phyloP scores from a whole-genome alignment of 352 stramenopile species.

The Lagenidium sp. region DNA sequence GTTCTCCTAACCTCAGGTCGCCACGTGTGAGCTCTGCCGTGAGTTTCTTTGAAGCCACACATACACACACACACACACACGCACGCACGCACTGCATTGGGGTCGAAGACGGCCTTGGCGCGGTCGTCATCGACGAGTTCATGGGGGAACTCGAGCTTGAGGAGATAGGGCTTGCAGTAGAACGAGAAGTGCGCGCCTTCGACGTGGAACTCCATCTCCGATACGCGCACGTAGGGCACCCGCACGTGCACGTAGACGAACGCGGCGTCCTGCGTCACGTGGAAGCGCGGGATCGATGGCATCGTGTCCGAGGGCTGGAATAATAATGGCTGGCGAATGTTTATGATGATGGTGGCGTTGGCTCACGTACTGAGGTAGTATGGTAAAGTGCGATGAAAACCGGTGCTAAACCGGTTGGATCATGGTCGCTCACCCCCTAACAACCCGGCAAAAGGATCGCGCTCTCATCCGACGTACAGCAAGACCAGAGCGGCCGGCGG shows the following conservation, averaged over 20 bases:
- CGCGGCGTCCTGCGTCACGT: constrained; percentile 70
- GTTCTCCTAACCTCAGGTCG: no score
- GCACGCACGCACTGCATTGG: constrained; percentile 50
- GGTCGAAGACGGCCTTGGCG: constrained; percentile 87
- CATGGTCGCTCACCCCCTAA: no score
- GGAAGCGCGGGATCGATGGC: constrained; percentile 75
- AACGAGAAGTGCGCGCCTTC: constrained; percentile 90
- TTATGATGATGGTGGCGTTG: no score
- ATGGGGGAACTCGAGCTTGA: constrained; percentile 93
- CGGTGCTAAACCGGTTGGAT: constrained; percentile 10
- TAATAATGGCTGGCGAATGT: constrained; percentile 1
- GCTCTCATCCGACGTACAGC: neutral
- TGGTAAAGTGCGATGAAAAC: constrained; percentile 8
- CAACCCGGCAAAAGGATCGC: no score
- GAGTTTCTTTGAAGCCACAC: no score
- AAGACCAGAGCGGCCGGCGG: constrained; percentile 15
- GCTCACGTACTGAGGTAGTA: no score
- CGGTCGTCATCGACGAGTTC: constrained; percentile 85
- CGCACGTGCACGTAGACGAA: constrained; percentile 85
- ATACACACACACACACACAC: neutral
- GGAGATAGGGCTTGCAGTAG: constrained; percentile 96
- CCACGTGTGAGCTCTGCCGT: no score
- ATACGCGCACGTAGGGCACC: constrained; percentile 88
- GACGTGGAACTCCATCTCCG: constrained; percentile 89
- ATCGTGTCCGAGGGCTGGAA: constrained; percentile 18